Conservation (phyloP, 305 asterid species). For the Caryopteris hybrid region DNA sequence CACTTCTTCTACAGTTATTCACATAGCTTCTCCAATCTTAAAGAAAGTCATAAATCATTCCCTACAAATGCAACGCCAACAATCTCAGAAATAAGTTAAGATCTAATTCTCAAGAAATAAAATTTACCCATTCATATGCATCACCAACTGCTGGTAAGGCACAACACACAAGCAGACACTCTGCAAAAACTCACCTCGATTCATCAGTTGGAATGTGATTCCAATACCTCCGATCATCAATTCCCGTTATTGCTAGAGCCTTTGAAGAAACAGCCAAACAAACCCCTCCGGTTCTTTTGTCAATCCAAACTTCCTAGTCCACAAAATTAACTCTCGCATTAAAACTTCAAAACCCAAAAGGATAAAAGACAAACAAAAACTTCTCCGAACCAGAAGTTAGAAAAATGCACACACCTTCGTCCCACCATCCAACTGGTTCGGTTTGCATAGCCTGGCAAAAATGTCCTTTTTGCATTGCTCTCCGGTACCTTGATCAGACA, state of each 20-base stretch:
- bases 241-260: conserved; percentile 78
- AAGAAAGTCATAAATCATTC: not conserved
- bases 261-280: conserved; percentile 69
- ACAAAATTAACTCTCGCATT: not conserved
- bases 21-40: not conserved
- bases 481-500: conserved; percentile 20
- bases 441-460: conserved; percentile 49
- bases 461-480: conserved; percentile 45
- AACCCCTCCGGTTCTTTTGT: conserved; percentile 63
- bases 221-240: conserved; percentile 92
- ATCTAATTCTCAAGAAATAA: no score
- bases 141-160: not conserved
- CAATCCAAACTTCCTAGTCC: conserved; percentile 71
- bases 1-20: not conserved
- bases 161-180: not conserved
- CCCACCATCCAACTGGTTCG: conserved; percentile 49
- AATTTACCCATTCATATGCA: not conserved
- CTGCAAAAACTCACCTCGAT: conserved; percentile 48
- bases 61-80: not conserved
- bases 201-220: conserved; percentile 60
- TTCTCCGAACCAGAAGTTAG: not conserved
- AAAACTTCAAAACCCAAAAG: not conserved
- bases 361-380: not conserved
- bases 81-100: not conserved
- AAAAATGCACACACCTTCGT: conserved; percentile 45